Evolutionary conservation across 1,139 yeast species (phyloP), one percentile per base, ranked within the genome.

Genomic region (Petasospora fabianii): DNA sequence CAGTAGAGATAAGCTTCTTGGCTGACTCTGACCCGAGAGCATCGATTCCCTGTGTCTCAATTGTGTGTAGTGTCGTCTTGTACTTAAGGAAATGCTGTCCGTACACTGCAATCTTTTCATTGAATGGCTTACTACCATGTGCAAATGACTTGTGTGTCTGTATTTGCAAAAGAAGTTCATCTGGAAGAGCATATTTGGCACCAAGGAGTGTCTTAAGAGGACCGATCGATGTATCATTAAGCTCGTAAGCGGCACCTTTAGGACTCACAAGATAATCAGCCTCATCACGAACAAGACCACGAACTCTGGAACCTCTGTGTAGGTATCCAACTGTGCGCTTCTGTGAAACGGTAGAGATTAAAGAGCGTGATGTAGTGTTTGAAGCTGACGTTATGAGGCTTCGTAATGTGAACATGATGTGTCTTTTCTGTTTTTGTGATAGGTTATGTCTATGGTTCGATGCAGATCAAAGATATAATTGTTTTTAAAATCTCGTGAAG

Each of bases 71-170:
- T 59, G 50, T 54, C 48, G 39, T 68, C 51, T 68, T 73, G 44
- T 81, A 66, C 54, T 82, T 79, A 50, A 86, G 65, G 52, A 84
- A 68, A 58, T 84, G 85, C 29, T 76, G 65, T n/a, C 97, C 97
- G 63, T 86, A 66, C 36, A 82, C 74, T 19, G 86, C 72, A 54
- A 90, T 69, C 60, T 84, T 84, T 58, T 87, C 96, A 62, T 90
- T 90, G 62, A 83, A 86, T 15, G 97, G 96, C 54, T 81, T 80
- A 46, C 76, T 70, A 13, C 96, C 97, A 63, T 86, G 94, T 8
- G 95, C 95, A 69, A 88, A 90, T 30, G 96, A 85, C 65, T 90
- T 90, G 65, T 90, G 97, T 11, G 97, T 88, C 54, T 88, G 66
- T 26, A 84, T 79, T 64, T 90, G 97, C 46, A 87, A 66, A 27